Evolutionary conservation across 768 basidiomycete genomes (phyloP), one percentile per base, ranked within the genome.

Genomic region (Leucocoprinus leucothites): DNA sequence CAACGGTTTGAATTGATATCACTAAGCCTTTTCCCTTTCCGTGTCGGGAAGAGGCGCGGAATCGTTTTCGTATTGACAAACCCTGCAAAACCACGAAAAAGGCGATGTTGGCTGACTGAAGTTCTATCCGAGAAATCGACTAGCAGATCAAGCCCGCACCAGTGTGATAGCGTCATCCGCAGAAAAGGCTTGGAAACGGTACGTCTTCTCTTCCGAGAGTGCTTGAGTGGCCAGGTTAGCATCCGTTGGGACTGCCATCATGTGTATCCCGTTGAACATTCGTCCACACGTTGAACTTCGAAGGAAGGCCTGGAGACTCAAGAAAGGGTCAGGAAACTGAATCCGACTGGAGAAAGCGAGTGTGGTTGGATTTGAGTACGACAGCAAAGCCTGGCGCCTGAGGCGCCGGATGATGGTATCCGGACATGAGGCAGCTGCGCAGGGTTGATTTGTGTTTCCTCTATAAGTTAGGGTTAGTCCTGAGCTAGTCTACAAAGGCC

Each of bases 61-160:
- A 93, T n/a, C 91, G 81, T 68, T 93, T 93, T 59, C 91, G 82
- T 48, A 93, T 69, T 2, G 89, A 91, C 49, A 91, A 79, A 6
- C 85, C 85, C 76, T 79, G 52, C n/a, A 36, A 1, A 16, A n/a
- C 18, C 6, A 16, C 3, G n/a, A n/a, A 48, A 3, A 19, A 6
- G 16, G 18, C 18, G 47, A 19, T 26, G 13, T 31, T 31, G 31
- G 6, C 31, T 5, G 11, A 5, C 31, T 31, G 11, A 11, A 31
- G 31, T 31, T 31, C 28, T 48, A 16, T 18, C 16, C 14, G 8
- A 24, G 42, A 44, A 14, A 19, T n/a, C 8, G 28, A 19, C 11
- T 28, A 28, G 31, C 18, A 21, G 40, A 44, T 13, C 9, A 22
- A 36, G 47, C 6, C 59, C 71, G 59, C 56, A 84, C 85, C 24